Conservation (phyloP, 345 rosid genomes). For the Schrenkiella parvula region DNA sequence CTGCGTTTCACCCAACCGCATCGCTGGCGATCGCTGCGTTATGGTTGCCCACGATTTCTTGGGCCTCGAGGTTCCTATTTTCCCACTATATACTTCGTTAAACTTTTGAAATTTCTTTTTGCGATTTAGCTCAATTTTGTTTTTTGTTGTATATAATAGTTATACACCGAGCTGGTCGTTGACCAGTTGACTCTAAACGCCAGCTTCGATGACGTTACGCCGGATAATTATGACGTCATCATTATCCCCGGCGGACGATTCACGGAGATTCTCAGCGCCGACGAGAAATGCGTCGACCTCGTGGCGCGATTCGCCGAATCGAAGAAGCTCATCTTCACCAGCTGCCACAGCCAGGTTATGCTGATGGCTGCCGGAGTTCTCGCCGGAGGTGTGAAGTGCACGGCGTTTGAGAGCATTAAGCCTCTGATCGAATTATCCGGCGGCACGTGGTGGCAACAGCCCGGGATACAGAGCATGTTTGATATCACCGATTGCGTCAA, state of each 20-base stretch:
- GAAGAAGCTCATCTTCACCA: conserved; percentile 43
- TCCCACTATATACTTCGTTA: neutral
- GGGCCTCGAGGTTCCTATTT: conserved; percentile 40
- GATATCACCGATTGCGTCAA: conserved; percentile 46
- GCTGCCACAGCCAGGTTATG: conserved; percentile 52
- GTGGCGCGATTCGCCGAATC: conserved; percentile 34
- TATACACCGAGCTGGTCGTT: conserved; percentile 43
- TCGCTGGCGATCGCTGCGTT: conserved; percentile 40
- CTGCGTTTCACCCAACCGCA: conserved; percentile 44
- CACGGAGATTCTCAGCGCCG: conserved; percentile 41
- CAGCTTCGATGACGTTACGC: conserved; percentile 34
- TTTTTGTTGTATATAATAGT: conserved; percentile 24
- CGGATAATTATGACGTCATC: conserved; percentile 39
- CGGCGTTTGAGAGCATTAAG: conserved; percentile 47
- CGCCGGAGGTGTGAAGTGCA: conserved; percentile 42
- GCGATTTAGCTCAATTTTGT: neutral
- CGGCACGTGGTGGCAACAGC: conserved; percentile 48
- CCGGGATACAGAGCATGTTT: conserved; percentile 34
- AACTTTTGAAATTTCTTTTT: neutral
- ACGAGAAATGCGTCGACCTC: conserved; percentile 35
- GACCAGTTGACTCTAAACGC: conserved; percentile 45
- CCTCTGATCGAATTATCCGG: conserved; percentile 45
- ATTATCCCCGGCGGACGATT: conserved; percentile 49
- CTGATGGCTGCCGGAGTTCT: conserved; percentile 43
- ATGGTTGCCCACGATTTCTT: conserved; percentile 43